phyloP scores from a whole-genome alignment of 257 asterid species.

The Mitragyna speciosa region DNA sequence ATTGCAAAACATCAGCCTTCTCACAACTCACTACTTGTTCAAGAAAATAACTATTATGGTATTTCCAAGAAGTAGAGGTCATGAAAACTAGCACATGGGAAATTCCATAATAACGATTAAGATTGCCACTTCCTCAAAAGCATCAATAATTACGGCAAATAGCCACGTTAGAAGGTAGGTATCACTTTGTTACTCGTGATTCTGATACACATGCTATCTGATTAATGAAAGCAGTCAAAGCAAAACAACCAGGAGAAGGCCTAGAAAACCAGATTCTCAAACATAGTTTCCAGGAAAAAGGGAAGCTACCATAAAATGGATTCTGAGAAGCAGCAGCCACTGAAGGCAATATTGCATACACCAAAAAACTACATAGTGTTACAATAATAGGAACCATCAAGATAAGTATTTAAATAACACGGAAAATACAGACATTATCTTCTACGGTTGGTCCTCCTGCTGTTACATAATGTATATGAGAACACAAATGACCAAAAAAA shows the following conservation, averaged over 20 bases:
- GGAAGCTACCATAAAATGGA: neutral
- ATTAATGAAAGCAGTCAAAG: neutral
- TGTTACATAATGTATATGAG: neutral
- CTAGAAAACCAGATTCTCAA: neutral
- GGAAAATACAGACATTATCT: neutral
- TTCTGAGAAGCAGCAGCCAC: neutral
- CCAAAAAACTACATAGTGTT: neutral
- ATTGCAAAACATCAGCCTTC: neutral
- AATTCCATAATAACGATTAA: neutral
- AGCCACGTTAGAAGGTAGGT: neutral
- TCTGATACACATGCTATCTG: neutral
- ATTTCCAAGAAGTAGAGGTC: neutral
- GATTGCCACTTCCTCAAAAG: neutral
- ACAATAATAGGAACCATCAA: neutral
- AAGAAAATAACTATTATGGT: neutral
- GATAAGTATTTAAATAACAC: neutral
- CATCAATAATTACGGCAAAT: too few relatives aligned
- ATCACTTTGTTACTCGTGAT: neutral
- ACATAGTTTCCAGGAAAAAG: too few relatives aligned
- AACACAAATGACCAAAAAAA: neutral
- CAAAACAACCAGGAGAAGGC: neutral
- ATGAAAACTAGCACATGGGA: neutral
- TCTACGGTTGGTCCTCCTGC: neutral
- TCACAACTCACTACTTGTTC: neutral
- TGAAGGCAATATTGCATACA: neutral